Percentiles rank a stretch among this genome's conserved stretches.
Conservation (phyloP, 2,329 filamentous ascomycete species). For the Aspergillus sp. region DNA sequence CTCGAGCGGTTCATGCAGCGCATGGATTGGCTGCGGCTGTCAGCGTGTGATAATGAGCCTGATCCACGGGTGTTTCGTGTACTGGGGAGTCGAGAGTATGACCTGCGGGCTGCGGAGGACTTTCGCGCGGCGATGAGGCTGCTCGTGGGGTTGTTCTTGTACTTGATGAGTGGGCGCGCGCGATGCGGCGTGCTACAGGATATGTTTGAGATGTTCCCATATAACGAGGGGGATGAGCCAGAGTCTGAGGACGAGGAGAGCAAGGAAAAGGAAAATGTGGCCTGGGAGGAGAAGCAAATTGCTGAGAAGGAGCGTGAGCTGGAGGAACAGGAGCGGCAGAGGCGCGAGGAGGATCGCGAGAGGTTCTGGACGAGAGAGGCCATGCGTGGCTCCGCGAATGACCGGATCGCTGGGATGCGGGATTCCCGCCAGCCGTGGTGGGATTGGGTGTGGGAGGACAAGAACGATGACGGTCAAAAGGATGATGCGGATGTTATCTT, state of each 20-base stretch:
- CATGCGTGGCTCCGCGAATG: conserved; percentile 8
- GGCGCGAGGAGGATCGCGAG: conserved; percentile 8
- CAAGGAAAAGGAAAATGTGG: conserved; percentile 1
- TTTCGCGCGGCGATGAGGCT: conserved; percentile 18
- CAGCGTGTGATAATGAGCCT: conserved; percentile 13
- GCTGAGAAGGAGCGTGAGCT: conserved; percentile 12
- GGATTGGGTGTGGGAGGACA: conserved; percentile 23
- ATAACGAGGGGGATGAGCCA: conserved; percentile 9
- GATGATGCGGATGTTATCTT: conserved; percentile 7
- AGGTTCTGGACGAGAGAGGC: conserved; percentile 10
- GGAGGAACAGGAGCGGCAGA: conserved; percentile 7
- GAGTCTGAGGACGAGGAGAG: conserved; percentile 8
- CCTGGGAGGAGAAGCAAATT: conserved; percentile 10
- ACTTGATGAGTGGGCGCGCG: conserved; percentile 27
- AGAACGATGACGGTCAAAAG: conserved; percentile 3
- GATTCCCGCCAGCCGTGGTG: conserved; percentile 18
- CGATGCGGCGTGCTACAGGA: conserved; percentile 22
- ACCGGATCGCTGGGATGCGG: conserved; percentile 13
- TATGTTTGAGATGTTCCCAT: conserved; percentile 18
- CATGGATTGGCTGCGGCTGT: conserved; percentile 14
- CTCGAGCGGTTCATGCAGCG: conserved; percentile 16
- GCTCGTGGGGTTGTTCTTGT: conserved; percentile 21
- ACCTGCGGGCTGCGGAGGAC: conserved; percentile 23
- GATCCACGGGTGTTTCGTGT: conserved; percentile 20
- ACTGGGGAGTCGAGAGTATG: conserved; percentile 24